Conservation (phyloP, 768 basidiomycete species). For the Pleurotus tuber-regium region DNA sequence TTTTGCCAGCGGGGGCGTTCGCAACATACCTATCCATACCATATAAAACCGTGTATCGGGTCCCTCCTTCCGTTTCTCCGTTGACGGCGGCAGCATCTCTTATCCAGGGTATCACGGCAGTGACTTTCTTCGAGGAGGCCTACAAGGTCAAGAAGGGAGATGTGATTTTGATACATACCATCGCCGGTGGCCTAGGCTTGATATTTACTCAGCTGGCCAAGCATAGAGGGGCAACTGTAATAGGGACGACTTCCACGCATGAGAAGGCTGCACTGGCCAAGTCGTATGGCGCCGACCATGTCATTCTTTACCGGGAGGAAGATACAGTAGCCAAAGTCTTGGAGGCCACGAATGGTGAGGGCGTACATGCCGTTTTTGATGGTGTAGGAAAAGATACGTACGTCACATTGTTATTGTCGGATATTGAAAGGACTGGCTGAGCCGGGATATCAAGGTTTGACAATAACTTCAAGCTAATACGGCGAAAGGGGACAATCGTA, state of each 20-base stretch:
- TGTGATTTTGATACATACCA: slow-evolving; percentile 81
- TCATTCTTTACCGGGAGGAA: slow-evolving; percentile 77
- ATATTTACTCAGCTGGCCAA: slow-evolving; percentile 68
- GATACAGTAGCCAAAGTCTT: slow-evolving; percentile 71
- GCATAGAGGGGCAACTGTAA: slow-evolving; percentile 79
- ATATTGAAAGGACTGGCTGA: no score
- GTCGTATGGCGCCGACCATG: slow-evolving; percentile 79
- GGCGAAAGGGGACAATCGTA: slow-evolving; percentile 87
- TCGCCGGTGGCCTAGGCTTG: slow-evolving; percentile 86
- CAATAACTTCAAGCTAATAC: slow-evolving; percentile 74
- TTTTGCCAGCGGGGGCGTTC: slow-evolving; percentile 41
- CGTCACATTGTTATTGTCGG: no score
- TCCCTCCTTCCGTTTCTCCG: slow-evolving; percentile 68
- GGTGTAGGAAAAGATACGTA: slow-evolving; percentile 98
- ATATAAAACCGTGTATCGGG: slow-evolving; percentile 43
- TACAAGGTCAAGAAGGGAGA: slow-evolving; percentile 82
- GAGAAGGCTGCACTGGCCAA: slow-evolving; percentile 84
- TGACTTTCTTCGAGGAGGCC: slow-evolving; percentile 79
- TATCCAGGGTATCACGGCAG: slow-evolving; percentile 76
- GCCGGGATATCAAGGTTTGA: slow-evolving; percentile 52
- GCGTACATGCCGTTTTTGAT: slow-evolving; percentile 87
- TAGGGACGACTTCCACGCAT: slow-evolving; percentile 85
- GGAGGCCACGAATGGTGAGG: slow-evolving; percentile 74
- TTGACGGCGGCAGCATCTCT: slow-evolving; percentile 63
- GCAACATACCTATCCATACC: slow-evolving; percentile 72